phyloP scores from a whole-genome alignment of 2,329 filamentous ascomycete genomes.

The Aureobasidium lini region DNA sequence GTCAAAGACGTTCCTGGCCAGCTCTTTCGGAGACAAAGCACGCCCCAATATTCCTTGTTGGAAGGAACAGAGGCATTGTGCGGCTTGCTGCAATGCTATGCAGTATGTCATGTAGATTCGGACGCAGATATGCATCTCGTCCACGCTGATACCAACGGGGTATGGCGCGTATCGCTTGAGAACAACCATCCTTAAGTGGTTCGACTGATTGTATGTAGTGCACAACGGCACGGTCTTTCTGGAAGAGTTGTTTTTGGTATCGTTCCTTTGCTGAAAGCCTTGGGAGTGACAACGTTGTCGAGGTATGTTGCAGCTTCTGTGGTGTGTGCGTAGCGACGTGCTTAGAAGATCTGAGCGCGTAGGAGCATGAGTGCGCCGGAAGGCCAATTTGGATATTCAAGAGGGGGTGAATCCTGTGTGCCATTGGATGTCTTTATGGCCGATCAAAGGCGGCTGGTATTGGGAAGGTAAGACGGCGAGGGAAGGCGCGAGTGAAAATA shows the following conservation, averaged over 20 bases:
- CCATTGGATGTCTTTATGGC: neutral
- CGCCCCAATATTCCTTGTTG: neutral
- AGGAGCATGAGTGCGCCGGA: neutral
- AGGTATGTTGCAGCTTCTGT: too few species aligned
- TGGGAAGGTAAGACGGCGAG: too few species aligned
- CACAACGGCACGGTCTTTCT: too few species aligned
- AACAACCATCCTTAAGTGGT: too few species aligned
- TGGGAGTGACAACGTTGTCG: neutral
- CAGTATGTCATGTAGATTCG: too few species aligned
- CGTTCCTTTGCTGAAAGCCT: too few species aligned
- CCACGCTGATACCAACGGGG: too few species aligned
- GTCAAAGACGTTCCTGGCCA: neutral
- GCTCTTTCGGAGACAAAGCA: neutral
- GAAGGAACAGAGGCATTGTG: neutral
- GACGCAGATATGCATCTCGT: too few species aligned
- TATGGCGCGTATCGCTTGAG: too few species aligned
- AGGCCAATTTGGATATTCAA: neutral
- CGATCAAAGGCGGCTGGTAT: neutral
- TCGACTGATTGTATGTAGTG: too few species aligned
- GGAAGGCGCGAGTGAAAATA: neutral
- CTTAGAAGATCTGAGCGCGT: neutral
- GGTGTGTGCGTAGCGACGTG: neutral
- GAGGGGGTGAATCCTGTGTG: neutral
- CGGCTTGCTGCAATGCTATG: too few species aligned
- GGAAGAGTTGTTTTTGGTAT: too few species aligned